These are phyloP conservation scores for Epichloe elymi DNA, from an alignment of 2,329 filamentous ascomycete genomes.

Conservation along the genomic window DNA sequence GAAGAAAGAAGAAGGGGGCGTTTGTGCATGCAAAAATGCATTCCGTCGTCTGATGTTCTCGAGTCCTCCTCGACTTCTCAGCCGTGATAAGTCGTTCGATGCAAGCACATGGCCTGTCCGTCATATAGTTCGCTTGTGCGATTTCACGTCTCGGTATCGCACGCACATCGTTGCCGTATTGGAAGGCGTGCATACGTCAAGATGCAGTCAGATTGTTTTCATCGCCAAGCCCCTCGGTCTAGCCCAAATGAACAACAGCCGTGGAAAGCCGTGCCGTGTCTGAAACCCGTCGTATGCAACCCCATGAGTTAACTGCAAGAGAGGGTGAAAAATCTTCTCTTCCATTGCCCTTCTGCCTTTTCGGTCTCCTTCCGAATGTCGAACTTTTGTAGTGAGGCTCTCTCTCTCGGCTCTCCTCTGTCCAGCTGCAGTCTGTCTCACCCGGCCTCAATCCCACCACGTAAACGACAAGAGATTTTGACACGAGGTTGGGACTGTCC, in stretches of 20 bases:
- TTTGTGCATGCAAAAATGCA: neutral
- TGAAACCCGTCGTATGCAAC: neutral
- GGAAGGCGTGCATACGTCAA: neutral
- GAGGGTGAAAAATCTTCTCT: neutral
- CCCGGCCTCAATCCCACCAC: too few species aligned
- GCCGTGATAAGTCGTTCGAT: neutral
- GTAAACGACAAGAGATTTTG: neutral
- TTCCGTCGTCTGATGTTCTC: neutral
- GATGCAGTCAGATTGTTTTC: neutral
- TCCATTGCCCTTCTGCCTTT: neutral
- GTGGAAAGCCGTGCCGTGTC: constrained; percentile 4
- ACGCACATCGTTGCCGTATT: neutral
- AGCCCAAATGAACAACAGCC: neutral
- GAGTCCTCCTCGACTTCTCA: neutral
- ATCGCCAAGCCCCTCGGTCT: neutral
- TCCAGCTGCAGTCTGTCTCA: neutral
- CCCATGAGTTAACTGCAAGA: neutral
- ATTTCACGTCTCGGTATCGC: neutral
- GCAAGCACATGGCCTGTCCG: neutral
- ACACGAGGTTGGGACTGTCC: neutral
- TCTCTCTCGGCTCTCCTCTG: neutral
- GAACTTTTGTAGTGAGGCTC: neutral
- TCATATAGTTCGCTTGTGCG: neutral
- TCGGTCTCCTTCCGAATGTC: neutral
- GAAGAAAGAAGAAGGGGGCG: too few species aligned